Evolutionary conservation across 495 filamentous ascomycete genomes (phyloP), one percentile per base, ranked within the genome.

Genomic region (Hypomontagnella monticulosa): DNA sequence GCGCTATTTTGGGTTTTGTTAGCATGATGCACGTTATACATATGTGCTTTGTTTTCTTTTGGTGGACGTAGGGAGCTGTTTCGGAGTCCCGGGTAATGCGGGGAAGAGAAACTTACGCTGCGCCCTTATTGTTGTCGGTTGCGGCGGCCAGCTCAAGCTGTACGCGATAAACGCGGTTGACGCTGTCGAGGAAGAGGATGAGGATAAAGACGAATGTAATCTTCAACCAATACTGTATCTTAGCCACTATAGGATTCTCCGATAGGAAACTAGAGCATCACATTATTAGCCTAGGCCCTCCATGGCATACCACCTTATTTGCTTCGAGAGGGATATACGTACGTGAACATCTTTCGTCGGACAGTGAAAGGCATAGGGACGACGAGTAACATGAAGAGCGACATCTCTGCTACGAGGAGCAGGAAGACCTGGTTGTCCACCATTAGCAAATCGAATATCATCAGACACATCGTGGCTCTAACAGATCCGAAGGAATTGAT

Each of bases 151-250:
- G 81, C 77, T 99, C 95, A 60, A 91, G 80, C 78, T 97, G 94
- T 47, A 99, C 95, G 18, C 94, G 91, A 75, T 97, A 98, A 69
- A 99, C 95, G 46, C 95, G 93, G 79, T 99, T 99, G 75, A 99
- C 93, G 76, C 93, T 97, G 80, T 99, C 95, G 75, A 99, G 86
- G 83, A 98, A 99, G 48, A 99, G 88, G 57, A 99, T 97, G 42
- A 97, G 79, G 71, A 99, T 98, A 80, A 98, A 98, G 70, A 98
- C 93, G 73, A 98, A 99, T 2, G 93, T 96, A 43, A 99, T 99
- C 89, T 97, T 79, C 43, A 82, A 63, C 57, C 73, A 75, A 71
- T 83, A 82, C 73, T 82, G 83, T 32, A 83, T 32, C 67, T 84
- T 86, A 18, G 80, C 80, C 23, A 83, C 73, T 44, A 83, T 43